phyloP scores from a whole-genome alignment of 2,329 filamentous ascomycete genomes.

The Aureobasidium mangrovei region DNA sequence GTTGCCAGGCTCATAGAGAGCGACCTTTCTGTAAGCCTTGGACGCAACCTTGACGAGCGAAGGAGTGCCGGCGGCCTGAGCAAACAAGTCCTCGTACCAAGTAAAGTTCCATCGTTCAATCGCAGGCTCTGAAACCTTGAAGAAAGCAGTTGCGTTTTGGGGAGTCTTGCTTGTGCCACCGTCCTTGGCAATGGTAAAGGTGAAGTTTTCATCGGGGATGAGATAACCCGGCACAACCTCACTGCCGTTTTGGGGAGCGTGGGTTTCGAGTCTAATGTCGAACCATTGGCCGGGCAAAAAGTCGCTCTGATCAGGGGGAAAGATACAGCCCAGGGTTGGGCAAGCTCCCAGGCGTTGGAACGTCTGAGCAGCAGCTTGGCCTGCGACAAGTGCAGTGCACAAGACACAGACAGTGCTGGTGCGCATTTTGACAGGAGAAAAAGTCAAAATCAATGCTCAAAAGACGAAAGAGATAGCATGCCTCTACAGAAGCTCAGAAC shows the following conservation, averaged over 20 bases:
- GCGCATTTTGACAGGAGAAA: neutral
- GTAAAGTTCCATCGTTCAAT: constrained; percentile 74
- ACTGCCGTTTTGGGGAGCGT: constrained; percentile 71
- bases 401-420: constrained; percentile 9
- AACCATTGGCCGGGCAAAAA: constrained; percentile 79
- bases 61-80: constrained; percentile 58
- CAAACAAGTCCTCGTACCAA: constrained; percentile 80
- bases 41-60: constrained; percentile 71
- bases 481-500: neutral
- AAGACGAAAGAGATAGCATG: neutral
- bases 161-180: constrained; percentile 34
- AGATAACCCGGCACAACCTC: constrained; percentile 55
- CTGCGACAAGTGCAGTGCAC: neutral
- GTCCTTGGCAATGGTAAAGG: constrained; percentile 62
- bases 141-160: constrained; percentile 55
- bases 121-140: constrained; percentile 59
- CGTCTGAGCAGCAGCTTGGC: constrained; percentile 37
- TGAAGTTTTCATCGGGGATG: constrained; percentile 66
- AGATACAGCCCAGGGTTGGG: constrained; percentile 46
- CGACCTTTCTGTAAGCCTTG: constrained; percentile 68
- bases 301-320: constrained; percentile 58
- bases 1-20: constrained; percentile 67
- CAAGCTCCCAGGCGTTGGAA: constrained; percentile 48
- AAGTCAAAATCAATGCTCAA: neutral
- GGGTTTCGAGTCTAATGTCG: constrained; percentile 74